Conservation (phyloP, 2,329 filamentous ascomycete species). For the Helotiales sp. region DNA sequence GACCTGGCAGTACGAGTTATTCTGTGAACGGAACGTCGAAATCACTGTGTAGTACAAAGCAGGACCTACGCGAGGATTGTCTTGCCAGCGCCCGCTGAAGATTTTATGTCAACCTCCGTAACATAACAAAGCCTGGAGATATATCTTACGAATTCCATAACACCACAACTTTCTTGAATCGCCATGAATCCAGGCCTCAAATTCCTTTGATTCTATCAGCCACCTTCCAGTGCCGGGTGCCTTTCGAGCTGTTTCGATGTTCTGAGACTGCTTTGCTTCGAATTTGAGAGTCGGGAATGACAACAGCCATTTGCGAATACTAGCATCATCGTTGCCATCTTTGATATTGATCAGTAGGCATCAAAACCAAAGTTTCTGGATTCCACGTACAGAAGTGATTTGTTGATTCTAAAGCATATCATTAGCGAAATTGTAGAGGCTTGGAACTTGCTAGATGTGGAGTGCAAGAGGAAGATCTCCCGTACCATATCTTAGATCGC, state of each 20-base stretch:
- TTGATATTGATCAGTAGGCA: not conserved
- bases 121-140: not conserved
- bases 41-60: no score
- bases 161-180: slow-evolving; percentile 1
- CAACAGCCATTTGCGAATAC: not conserved
- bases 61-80: slow-evolving; percentile 6
- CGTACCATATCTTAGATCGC: slow-evolving; percentile 1
- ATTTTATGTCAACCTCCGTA: no score
- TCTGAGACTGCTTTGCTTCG: slow-evolving; percentile 3
- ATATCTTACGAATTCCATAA: slow-evolving; percentile 2
- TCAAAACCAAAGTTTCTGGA: not conserved
- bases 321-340: not conserved
- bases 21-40: not conserved
- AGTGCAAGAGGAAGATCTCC: not conserved
- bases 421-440: not conserved
- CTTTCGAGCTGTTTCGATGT: not conserved
- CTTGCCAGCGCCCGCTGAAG: slow-evolving; percentile 8
- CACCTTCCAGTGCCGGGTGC: not conserved
- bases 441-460: no score
- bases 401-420: not conserved
- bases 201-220: not conserved
- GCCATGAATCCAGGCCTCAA: not conserved
- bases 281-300: not conserved
- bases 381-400: not conserved
- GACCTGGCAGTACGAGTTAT: not conserved